Percentiles rank a stretch among this genome's conserved stretches.
These are phyloP conservation scores for Botryotinia calthae DNA, from an alignment of 2,329 filamentous ascomycete species.

Conservation along the genomic window DNA sequence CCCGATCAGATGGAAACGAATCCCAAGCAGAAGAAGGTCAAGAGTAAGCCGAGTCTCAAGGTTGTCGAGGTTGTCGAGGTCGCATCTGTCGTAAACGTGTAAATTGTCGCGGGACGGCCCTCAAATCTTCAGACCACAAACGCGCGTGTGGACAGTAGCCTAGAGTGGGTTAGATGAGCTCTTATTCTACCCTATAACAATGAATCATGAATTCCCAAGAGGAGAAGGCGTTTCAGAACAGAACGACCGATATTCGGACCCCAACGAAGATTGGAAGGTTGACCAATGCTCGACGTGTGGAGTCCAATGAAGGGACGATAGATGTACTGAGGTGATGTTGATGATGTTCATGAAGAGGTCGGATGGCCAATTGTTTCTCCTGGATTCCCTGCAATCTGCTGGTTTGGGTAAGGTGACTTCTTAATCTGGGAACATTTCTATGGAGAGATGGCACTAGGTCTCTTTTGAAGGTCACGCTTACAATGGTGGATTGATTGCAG, in stretches of 20 bases:
- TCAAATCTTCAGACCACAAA: constrained; percentile 13
- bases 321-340: too few species aligned
- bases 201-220: background rate
- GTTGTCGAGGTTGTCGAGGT: background rate
- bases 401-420: background rate
- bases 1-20: constrained; percentile 1
- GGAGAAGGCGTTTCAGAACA: background rate
- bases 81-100: background rate
- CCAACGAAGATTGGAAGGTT: background rate
- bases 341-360: constrained; percentile 2
- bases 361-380: constrained; percentile 20
- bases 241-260: background rate
- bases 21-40: constrained; percentile 5
- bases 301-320: constrained; percentile 14
- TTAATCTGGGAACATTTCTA: constrained; percentile 3
- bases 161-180: background rate
- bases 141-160: constrained; percentile 5
- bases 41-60: background rate
- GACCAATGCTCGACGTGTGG: background rate
- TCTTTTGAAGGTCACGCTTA: background rate
- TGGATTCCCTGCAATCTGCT: background rate
- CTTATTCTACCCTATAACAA: background rate
- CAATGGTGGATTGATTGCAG: too few species aligned
- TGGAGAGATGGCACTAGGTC: background rate
- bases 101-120: constrained; percentile 14